Evolutionary conservation across 208 protist genomes (phyloP), one percentile per base, ranked within the genome.

Genomic region (Leptomonas pyrrhocoris): DNA sequence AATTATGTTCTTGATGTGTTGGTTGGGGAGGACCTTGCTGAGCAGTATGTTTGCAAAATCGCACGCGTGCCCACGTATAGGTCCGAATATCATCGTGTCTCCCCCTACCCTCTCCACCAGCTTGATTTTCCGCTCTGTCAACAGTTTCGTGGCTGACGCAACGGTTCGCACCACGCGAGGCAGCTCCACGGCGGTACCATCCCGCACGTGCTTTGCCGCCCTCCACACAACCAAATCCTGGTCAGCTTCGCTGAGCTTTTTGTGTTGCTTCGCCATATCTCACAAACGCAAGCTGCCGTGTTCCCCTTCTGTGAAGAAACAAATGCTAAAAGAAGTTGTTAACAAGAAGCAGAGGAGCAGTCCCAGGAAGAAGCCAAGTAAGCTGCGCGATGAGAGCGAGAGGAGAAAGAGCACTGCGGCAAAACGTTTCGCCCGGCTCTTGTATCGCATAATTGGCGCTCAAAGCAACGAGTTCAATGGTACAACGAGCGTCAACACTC

Each of bases 21-120:
- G 40, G 38, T 83, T 77, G 0, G 63, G 53, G 7, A 93, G 63
- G 13, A 92, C 73, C 42, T 83, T 68, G 5, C 50, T 83, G 8
- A 86, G 70, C 25, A 95, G 38, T 50, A 86, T 84, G 64, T 90
- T 74, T 2, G 86, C 83, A 64, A 95, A 89, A 53, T 95, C 88
- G 4, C 68, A 49, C 2, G 85, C 88, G 68, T 95, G 88, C 5
- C 88, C 90, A 23, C 88, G 73, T 46, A 88, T 74, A 18, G 90
- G 85, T 18, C 88, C 90, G 38, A 95, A 71, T 23, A 95, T 66
- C 38, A 94, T 58, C 1, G 84, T 89, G 31, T 73, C 40, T 11
- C 86, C 86, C 2, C 30, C 36, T 6, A 91, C 74, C 15, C 77
- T 65, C 73, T 87, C 73, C 8, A 90, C 38, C 30, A 76, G 48